These are phyloP conservation scores for Salix dunnii DNA, from an alignment of 345 rosid genomes.

Conservation along the genomic window DNA sequence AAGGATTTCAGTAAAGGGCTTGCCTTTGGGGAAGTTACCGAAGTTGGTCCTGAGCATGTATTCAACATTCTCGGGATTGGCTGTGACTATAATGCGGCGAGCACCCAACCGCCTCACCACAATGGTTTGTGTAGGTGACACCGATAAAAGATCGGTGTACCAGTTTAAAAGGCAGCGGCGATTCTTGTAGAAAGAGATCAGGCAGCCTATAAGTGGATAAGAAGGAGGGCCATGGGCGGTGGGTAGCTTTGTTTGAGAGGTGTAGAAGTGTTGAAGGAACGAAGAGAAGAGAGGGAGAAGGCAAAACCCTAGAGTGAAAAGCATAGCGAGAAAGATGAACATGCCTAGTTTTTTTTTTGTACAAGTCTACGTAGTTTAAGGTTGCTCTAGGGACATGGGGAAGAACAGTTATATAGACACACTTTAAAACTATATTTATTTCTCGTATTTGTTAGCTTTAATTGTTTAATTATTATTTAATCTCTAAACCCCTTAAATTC, in stretches of 20 bases:
- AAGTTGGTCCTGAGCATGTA: conserved; percentile 64
- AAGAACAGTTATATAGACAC: background rate
- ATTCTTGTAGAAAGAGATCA: conserved; percentile 58
- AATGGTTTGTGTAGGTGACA: conserved; percentile 55
- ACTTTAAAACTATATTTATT: too few relatives aligned
- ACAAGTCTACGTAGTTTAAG: background rate
- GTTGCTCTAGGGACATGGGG: background rate
- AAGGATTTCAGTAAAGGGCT: conserved; percentile 66
- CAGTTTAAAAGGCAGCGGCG: conserved; percentile 63
- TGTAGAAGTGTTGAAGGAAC: background rate
- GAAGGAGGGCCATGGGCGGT: conserved; percentile 33
- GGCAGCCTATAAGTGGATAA: conserved; percentile 64
- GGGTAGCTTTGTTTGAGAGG: background rate
- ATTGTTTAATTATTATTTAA: too few relatives aligned
- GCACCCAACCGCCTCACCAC: conserved; percentile 46
- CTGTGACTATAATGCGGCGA: conserved; percentile 60
- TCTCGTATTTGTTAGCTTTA: too few relatives aligned
- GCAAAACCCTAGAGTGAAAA: conserved; percentile 19
- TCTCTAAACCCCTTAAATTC: too few relatives aligned
- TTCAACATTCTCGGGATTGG: conserved; percentile 66
- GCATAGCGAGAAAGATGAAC: conserved; percentile 8
- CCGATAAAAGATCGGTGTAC: conserved; percentile 64
- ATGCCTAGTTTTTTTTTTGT: background rate
- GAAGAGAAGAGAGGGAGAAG: conserved; percentile 5
- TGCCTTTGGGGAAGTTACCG: conserved; percentile 76